These are phyloP conservation scores for Nothophoma quercina DNA, from an alignment of 2,329 filamentous ascomycete species.

Conservation along the genomic window DNA sequence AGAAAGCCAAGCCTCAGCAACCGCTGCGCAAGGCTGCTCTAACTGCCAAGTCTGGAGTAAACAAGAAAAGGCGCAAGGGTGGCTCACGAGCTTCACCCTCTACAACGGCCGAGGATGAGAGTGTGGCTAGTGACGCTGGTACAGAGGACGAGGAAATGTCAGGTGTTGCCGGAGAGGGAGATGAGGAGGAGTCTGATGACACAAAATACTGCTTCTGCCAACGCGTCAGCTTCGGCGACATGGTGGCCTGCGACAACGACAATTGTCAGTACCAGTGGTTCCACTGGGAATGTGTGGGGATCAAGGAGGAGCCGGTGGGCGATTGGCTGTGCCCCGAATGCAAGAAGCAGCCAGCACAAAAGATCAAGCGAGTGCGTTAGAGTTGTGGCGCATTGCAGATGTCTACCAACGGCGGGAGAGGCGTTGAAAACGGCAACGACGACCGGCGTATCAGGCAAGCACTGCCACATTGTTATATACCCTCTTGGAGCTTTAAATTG, in stretches of 20 bases:
- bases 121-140: constrained; percentile 56
- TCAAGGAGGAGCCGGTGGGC: constrained; percentile 59
- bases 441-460: constrained; percentile 6
- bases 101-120: constrained; percentile 60
- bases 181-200: constrained; percentile 76
- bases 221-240: constrained; percentile 83
- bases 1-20: constrained; percentile 65
- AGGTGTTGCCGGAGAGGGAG: constrained; percentile 50
- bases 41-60: constrained; percentile 44
- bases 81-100: constrained; percentile 51
- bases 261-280: constrained; percentile 87
- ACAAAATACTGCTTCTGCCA: constrained; percentile 83
- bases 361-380: constrained; percentile 52
- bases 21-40: constrained; percentile 47
- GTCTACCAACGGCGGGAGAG: constrained; percentile 21
- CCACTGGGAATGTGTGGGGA: constrained; percentile 71
- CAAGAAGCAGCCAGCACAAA: constrained; percentile 48
- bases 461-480: constrained; percentile 13
- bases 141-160: constrained; percentile 61
- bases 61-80: constrained; percentile 49
- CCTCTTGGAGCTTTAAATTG: constrained; percentile 16
- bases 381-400: constrained; percentile 12
- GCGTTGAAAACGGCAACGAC: constrained; percentile 18
- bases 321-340: constrained; percentile 60
- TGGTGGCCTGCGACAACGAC: constrained; percentile 89